Base-by-base conservation (phyloP, 495 filamentous ascomycete genomes). In the Tuber melanosporum region DNA sequence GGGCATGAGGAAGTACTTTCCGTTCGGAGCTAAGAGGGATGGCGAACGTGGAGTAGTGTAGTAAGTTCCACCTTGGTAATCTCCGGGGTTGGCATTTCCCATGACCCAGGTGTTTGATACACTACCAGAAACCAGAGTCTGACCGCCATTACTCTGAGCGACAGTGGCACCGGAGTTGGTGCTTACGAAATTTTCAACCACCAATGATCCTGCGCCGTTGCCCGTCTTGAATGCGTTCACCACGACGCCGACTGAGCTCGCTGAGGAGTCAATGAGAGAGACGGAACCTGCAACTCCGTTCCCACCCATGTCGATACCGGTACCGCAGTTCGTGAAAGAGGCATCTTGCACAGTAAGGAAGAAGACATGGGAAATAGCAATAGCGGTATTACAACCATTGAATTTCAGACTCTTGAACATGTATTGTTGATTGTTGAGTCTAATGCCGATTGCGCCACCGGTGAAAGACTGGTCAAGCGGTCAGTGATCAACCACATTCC, bases 351-450 rank as follows among this genome's bases (percentile, higher is more conserved):
- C 87, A 88, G 78, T 89, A 87, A 79, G 83, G 84, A 80, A 90
- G 71, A 87, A 89, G 4, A 91, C 88, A 71, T 90, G 89, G 41
- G 86, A 87, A 71, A 90, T 89, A 52, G 87, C 87, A 44, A 89
- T 90, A 6, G 88, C 88, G 17, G 89, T 85, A 47, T 91, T 87
- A 77, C 88, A 89, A 81, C 87, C 85, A 79, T 87, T 87, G 83
- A 95, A 92, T 17, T 84, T 87, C 36, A 95, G 47, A 82, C 94
- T 93, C 44, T 91, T 87, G 87, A 91, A 92, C 0, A 92, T 94
- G 75, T 91, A 95, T 83, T 95, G 93, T 84, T 95, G 92, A 80
- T 92, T 94, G 22, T 92, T 92, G 75, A 93, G 81, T 57, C 87
- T 87, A 36, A 88, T 86, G 47, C 89, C 93, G 49, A 88, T 87